Base-by-base conservation (phyloP, 1,139 yeast species). In the Ogataea hybrid region DNA sequence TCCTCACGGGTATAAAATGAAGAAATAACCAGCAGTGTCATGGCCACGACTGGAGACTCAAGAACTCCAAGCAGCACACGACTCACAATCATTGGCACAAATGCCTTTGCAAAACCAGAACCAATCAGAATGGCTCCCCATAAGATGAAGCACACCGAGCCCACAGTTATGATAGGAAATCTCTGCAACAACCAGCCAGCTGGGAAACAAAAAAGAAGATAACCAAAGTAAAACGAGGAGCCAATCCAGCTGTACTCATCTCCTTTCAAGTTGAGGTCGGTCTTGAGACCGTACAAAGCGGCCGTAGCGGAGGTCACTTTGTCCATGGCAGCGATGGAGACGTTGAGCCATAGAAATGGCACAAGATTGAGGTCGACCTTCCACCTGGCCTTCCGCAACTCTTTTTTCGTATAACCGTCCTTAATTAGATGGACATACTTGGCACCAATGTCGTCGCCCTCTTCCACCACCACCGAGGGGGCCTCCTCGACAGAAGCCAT, bases 201-300 rank as follows among this genome's bases (percentile, higher is more conserved):
- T 3, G 77, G 76, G 49, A 64, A 61, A 46, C 63, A 65, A 28
- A 69, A 68, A 9, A 62, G 61, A 22, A 75, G 57, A 30, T 69
- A 71, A 11, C 79, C 80, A 41, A 75, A 59, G 51, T 68, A 75
- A 41, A 75, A 59, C 31, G 70, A 61, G 3, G 76, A 64, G 5
- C 75, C 70, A 8, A 69, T 52, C 80, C 79, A 75, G 28, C 70
- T 59, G 52, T 71, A 75, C 43, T 71, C 65, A 35, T 61, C 61
- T 6, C 73, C 71, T 0, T 47, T 53, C 44, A 75, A 57, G 33
- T 69, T 38, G 18, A 60, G 49, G 38, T 70, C 76, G 5, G 55
- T 56, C 25, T 53, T 56, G 21, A 74, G 51, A 15, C 74, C 75
- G 30, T 48, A 49, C 10, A 52, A 25, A 6, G 56, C 55, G 11